Percentiles rank a stretch among this genome's conserved stretches.
phyloP scores from a whole-genome alignment of 2,329 filamentous ascomycete species.

The Penicillium glabrum region DNA sequence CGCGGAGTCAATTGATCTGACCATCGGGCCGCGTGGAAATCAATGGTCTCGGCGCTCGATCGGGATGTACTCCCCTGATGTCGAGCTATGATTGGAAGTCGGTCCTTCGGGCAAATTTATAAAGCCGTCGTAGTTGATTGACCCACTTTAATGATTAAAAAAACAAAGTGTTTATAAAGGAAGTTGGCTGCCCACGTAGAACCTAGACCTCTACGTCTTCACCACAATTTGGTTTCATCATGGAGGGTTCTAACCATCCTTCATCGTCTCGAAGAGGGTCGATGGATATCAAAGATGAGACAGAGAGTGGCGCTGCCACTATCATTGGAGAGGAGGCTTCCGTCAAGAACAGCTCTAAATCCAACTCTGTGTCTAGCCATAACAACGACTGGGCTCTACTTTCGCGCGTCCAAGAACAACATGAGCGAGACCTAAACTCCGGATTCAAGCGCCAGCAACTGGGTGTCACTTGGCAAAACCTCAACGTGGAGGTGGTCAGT shows the following conservation, averaged over 20 bases:
- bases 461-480: conserved; percentile 63
- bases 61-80: background rate
- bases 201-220: background rate
- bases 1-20: background rate
- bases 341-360: conserved; percentile 1
- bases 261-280: conserved; percentile 9
- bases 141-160: background rate
- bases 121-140: background rate
- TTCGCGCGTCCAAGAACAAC: conserved; percentile 47
- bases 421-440: conserved; percentile 44
- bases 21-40: background rate
- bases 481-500: conserved; percentile 63
- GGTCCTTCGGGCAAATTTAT: background rate
- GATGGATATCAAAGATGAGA: background rate
- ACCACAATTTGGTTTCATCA: conserved; percentile 6
- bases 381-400: conserved; percentile 53
- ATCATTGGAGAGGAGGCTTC: conserved; percentile 25
- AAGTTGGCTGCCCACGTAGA: background rate
- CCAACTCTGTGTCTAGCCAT: conserved; percentile 22
- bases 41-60: background rate
- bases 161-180: background rate
- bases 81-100: conserved; percentile 1
- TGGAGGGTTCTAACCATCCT: background rate
- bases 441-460: conserved; percentile 51
- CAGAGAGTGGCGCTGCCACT: conserved; percentile 25